phyloP scores from a whole-genome alignment of 257 asterid species.

The Solanum piurae region DNA sequence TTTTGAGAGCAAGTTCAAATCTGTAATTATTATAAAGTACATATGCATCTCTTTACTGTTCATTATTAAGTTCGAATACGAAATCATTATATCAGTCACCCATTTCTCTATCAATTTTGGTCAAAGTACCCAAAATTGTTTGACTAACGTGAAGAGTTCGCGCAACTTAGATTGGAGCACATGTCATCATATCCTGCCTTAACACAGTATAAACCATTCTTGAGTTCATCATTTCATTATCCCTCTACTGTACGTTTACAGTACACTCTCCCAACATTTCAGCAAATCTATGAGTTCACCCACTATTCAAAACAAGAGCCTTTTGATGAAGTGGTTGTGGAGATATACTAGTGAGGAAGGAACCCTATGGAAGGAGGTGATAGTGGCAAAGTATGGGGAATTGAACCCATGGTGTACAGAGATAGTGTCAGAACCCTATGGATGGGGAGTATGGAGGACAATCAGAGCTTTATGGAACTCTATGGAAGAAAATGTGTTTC shows the following conservation, averaged over 20 bases:
- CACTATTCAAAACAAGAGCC: neutral
- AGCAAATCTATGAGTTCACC: neutral
- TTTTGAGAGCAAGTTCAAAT: neutral
- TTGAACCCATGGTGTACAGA: no score
- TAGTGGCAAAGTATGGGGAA: no score
- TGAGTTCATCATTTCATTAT: neutral
- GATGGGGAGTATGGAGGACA: no score
- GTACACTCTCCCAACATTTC: neutral
- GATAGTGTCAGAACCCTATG: no score
- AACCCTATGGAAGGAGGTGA: no score
- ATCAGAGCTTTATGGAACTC: no score
- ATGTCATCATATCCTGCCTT: neutral
- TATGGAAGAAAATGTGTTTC: no score
- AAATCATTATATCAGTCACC: neutral
- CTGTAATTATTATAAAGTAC: neutral
- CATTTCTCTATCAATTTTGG: neutral
- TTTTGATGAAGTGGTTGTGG: no score
- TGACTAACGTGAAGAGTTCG: neutral
- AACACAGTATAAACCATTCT: neutral
- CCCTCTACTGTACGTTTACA: neutral
- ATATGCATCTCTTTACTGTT: neutral
- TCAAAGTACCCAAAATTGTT: neutral
- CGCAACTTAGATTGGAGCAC: neutral
- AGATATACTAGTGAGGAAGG: no score
- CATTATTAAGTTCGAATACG: neutral